Evolutionary conservation across 139 green algal species (phyloP).

Genomic region (Diplosphaera chodatii): DNA sequence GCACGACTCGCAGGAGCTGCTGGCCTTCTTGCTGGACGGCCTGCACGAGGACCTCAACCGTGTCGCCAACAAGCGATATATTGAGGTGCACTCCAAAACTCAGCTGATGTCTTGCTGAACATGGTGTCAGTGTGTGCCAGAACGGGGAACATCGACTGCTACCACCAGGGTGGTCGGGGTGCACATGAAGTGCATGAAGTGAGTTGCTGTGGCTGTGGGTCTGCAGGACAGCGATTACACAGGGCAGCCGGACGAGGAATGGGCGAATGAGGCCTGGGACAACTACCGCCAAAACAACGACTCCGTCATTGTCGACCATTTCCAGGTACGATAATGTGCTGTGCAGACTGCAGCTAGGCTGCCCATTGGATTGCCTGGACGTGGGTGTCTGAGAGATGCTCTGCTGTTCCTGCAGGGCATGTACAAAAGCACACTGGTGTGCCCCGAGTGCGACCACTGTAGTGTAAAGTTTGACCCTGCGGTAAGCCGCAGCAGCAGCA

Average conservation of each 20-base stretch:
- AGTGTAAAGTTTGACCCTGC: slow-evolving; percentile 87
- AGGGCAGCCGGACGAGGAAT: slow-evolving; percentile 67
- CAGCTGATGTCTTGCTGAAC: too few species aligned
- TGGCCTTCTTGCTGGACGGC: slow-evolving; percentile 93
- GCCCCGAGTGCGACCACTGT: slow-evolving; percentile 68
- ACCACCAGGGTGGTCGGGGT: too few species aligned
- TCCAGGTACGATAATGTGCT: too few species aligned
- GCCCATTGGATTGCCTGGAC: too few species aligned
- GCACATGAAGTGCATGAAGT: too few species aligned
- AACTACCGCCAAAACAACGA: slow-evolving; percentile 86
- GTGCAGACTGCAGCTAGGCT: too few species aligned
- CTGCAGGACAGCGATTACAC: slow-evolving; percentile 64
- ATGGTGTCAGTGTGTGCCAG: too few species aligned
- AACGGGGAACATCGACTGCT: too few species aligned
- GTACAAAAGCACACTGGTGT: slow-evolving; percentile 85
- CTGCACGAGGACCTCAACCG: slow-evolving; percentile 97
- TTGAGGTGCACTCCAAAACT: too few species aligned
- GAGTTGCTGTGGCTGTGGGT: too few species aligned
- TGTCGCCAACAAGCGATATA: slow-evolving; percentile 87
- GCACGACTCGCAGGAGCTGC: slow-evolving; percentile 89
- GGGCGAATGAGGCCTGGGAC: slow-evolving; percentile 75
- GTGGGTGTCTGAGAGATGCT: too few species aligned
- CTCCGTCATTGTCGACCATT: slow-evolving; percentile 85
- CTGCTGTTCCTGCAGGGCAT: slow-evolving; percentile 54
- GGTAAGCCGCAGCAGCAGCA: too few species aligned